Conservation (phyloP, 2,329 filamentous ascomycete genomes). For the Pezicula carpinea region DNA sequence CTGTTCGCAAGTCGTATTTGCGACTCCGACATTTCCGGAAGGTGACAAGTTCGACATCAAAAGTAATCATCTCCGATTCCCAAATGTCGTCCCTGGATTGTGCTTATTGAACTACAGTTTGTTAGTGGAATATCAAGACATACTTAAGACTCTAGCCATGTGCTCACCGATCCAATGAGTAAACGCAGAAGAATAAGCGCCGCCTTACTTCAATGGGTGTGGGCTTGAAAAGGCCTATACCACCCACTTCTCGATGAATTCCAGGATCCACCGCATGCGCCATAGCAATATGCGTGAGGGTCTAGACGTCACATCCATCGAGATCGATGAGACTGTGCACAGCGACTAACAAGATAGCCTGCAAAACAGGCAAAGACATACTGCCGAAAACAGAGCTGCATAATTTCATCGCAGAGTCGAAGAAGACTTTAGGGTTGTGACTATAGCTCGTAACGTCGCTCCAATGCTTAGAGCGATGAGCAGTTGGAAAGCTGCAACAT, state of each 20-base stretch:
- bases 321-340: slow-evolving; percentile 31
- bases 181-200: slow-evolving; percentile 30
- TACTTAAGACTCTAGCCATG: not conserved
- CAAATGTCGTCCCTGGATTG: slow-evolving; percentile 34
- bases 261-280: slow-evolving; percentile 35
- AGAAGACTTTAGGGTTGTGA: slow-evolving; percentile 30
- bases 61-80: slow-evolving; percentile 34
- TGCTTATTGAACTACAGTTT: slow-evolving; percentile 27
- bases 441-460: slow-evolving; percentile 30
- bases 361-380: slow-evolving; percentile 30
- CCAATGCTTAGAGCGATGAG: slow-evolving; percentile 33
- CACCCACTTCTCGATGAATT: slow-evolving; percentile 30
- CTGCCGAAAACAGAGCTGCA: slow-evolving; percentile 29
- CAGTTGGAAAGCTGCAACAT: slow-evolving; percentile 25
- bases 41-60: slow-evolving; percentile 30
- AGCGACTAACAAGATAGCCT: slow-evolving; percentile 28
- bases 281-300: slow-evolving; percentile 31
- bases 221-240: slow-evolving; percentile 5
- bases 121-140: not conserved
- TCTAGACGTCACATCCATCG: slow-evolving; percentile 33
- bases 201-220: slow-evolving; percentile 11
- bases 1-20: slow-evolving; percentile 8
- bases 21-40: slow-evolving; percentile 7
- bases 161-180: slow-evolving; percentile 30
- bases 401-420: slow-evolving; percentile 27